Evolutionary conservation across 2,329 filamentous ascomycete species (phyloP).

Genomic region (Pyrenophora tritici-repentis): DNA sequence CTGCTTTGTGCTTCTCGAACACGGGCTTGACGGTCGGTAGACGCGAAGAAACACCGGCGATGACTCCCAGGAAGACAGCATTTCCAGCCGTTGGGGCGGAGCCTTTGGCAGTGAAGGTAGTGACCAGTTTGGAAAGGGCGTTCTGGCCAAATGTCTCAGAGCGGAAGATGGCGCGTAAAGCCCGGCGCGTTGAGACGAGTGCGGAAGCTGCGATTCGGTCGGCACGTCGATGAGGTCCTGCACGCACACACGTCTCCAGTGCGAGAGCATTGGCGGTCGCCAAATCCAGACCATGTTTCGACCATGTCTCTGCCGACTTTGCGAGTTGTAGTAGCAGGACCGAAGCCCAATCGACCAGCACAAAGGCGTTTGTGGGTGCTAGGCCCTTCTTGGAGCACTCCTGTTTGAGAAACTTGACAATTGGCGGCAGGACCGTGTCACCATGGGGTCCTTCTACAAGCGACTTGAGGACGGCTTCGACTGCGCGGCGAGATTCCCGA

Average conservation of each 20-base stretch:
- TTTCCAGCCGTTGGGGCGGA: conserved; percentile 69
- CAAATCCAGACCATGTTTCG: conserved; percentile 67
- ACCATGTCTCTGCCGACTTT: conserved; percentile 64
- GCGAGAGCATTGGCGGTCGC: conserved; percentile 72
- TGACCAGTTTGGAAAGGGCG: conserved; percentile 66
- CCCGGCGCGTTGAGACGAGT: conserved; percentile 76
- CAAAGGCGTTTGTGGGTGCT: conserved; percentile 80
- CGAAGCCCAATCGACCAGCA: conserved; percentile 88
- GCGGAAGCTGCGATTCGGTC: conserved; percentile 73
- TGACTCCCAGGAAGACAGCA: conserved; percentile 77
- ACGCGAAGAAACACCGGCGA: conserved; percentile 84
- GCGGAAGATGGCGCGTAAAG: conserved; percentile 74
- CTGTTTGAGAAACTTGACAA: conserved; percentile 69
- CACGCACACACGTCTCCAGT: conserved; percentile 75
- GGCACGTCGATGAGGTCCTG: conserved; percentile 31
- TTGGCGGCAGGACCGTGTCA: conserved; percentile 62
- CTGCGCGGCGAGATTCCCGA: conserved; percentile 79
- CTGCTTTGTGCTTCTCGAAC: conserved; percentile 68
- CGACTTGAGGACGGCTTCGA: conserved; percentile 76
- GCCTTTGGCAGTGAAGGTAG: conserved; percentile 70
- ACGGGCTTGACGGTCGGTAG: conserved; percentile 66
- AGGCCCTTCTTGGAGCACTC: conserved; percentile 80
- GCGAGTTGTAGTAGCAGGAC: conserved; percentile 74
- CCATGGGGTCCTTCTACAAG: conserved; percentile 65
- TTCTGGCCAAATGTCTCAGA: conserved; percentile 62